Base-by-base conservation (phyloP, 495 filamentous ascomycete species). In the Margaritispora aquatica region DNA sequence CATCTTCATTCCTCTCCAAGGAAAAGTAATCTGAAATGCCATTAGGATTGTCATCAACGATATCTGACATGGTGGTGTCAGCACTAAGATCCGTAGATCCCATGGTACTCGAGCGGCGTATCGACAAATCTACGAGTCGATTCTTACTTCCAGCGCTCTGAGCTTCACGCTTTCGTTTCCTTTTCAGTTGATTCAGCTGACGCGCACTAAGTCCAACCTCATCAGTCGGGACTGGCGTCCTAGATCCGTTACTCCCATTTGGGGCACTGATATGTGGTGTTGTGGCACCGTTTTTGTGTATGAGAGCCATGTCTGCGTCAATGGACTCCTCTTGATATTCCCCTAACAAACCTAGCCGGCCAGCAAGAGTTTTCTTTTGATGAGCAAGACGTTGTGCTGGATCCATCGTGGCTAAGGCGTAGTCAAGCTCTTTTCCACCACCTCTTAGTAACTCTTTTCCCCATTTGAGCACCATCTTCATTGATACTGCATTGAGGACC, bases 161-260 rank as follows among this genome's bases (percentile, higher is more conserved):
- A 9, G 90, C 90, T 66, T 88, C 87, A 55, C 83, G 77, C 68
- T 93, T 96, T 27, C 88, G 84, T 68, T 95, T 96, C 17, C 94
- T 84, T 70, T 98, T 98, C 10, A 98, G 77, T 55, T 90, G 88
- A 66, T 97, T 98, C 26, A 96, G 78, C 68, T 97, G 94, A 15
- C 94, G 85, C 58, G 91, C 88, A 74, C 92, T 97, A 17, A 97
- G 75, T 2, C 83, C 85, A 64, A 62, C 58, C 50, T 68, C 66
- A 34, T 66, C 63, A 24, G 60, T 44, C 5, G 63, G 60, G 22
- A 53, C 54, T 2, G 41, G 13, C 34, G 63, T 60, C 9, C 20
- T 51, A 21, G 29, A 21, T 10, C 20, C 36, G 21, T 21, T 23
- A 63, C 71, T 61, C 63, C 73, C 59, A 74, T 70, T 55, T 59